Conservation (phyloP, 192 early-diverging fungal genomes). For the Mortierella claussenii region DNA sequence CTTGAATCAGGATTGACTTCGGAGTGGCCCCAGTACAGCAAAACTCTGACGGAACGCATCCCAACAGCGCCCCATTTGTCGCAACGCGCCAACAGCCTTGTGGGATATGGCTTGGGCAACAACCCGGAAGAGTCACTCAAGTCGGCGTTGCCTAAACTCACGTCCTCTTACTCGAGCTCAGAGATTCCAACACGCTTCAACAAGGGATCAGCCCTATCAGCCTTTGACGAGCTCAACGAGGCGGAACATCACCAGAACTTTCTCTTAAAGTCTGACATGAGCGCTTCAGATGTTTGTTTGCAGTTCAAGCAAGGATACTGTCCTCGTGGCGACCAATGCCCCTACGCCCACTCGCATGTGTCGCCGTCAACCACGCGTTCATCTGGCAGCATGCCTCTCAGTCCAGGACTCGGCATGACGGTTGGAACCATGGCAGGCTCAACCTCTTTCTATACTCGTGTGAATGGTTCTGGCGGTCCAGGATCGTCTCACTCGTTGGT, state of each 20-base stretch:
- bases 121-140: constrained; percentile 43
- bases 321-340: constrained; percentile 64
- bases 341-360: constrained; percentile 55
- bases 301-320: constrained; percentile 59
- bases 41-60: constrained; percentile 32
- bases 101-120: constrained; percentile 32
- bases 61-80: constrained; percentile 29
- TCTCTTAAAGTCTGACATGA: constrained; percentile 28
- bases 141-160: constrained; percentile 49
- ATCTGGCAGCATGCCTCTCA: constrained; percentile 24
- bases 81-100: constrained; percentile 50
- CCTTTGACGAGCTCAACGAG: constrained; percentile 35
- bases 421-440: constrained; percentile 41
- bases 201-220: constrained; percentile 29
- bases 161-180: constrained; percentile 58
- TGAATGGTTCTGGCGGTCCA: constrained; percentile 12
- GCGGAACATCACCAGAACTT: constrained; percentile 25
- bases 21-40: constrained; percentile 57
- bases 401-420: constrained; percentile 27
- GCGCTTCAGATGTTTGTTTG: constrained; percentile 42
- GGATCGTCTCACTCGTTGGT: constrained; percentile 27
- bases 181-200: constrained; percentile 50
- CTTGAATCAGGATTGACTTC: constrained; percentile 58
- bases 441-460: constrained; percentile 25
- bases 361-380: constrained; percentile 32